phyloP scores from a whole-genome alignment of 2,329 filamentous ascomycete genomes.

The Cladosporium colombiae region DNA sequence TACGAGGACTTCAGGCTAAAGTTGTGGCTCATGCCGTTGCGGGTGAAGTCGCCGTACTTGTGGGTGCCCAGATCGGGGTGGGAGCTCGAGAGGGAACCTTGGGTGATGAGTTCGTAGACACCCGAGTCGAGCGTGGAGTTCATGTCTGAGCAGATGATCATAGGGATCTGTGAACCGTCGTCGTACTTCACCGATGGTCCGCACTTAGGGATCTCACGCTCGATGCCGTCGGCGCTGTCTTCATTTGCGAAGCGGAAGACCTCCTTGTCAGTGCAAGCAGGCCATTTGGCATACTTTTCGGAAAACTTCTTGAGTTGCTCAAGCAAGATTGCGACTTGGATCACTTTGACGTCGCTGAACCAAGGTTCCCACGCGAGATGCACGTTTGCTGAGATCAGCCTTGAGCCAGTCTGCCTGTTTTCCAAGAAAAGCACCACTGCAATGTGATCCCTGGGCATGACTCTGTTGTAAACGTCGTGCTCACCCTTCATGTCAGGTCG shows the following conservation, averaged over 20 bases:
- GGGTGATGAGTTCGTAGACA: constrained; percentile 85
- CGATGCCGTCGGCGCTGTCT: constrained; percentile 51
- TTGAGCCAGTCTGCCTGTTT: constrained; percentile 84
- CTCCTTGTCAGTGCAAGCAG: constrained; percentile 69
- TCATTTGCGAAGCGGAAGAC: constrained; percentile 51
- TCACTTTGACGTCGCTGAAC: constrained; percentile 90
- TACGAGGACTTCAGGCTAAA: constrained; percentile 94
- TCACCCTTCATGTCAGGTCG: constrained; percentile 96
- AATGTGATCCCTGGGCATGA: constrained; percentile 98
- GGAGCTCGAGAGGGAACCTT: constrained; percentile 73
- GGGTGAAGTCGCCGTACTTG: constrained; percentile 90
- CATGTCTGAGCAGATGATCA: constrained; percentile 93
- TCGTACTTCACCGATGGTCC: constrained; percentile 84
- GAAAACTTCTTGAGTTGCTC: constrained; percentile 85
- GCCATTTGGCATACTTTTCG: constrained; percentile 78
- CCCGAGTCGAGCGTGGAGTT: constrained; percentile 87
- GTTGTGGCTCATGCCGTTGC: constrained; percentile 88
- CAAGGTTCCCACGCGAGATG: constrained; percentile 94
- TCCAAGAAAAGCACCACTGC: constrained; percentile 90
- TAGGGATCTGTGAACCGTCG: constrained; percentile 81
- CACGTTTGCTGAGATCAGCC: constrained; percentile 88
- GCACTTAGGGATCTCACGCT: constrained; percentile 56
- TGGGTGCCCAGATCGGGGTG: constrained; percentile 78
- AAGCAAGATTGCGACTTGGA: constrained; percentile 94
- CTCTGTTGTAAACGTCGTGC: constrained; percentile 95